Evolutionary conservation across 2,329 filamentous ascomycete species (phyloP), one percentile per base, ranked within the genome.

Genomic region (Lojkania enalia): DNA sequence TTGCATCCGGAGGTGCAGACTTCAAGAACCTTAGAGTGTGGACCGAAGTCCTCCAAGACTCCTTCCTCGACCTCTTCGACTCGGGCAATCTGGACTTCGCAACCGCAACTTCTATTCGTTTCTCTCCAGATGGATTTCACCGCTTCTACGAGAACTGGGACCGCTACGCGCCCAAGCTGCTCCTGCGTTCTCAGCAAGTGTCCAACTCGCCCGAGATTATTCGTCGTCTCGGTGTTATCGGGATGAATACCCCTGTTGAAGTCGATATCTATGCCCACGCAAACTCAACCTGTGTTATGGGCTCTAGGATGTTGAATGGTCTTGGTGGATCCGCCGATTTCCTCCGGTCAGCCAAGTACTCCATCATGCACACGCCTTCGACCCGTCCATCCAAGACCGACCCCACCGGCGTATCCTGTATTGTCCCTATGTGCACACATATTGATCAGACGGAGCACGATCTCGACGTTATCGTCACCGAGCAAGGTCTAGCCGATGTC

Each of bases 191-290:
- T n/a, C 90, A 95, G 74, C 83, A 88, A 66, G 87, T 95, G 7
- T 91, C 87, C 63, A 95, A 95, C 79, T 87, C 85, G 2, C 90
- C 90, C 48, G 90, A 95, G 73, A 90, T 95, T 73, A 95, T 95
- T 74, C 83, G 88, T 43, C 82, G 90, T 19, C 77, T 95, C 1
- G 90, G 90, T 49, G 85, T 90, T 55, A 95, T 96, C 59, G 90
- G 88, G 68, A 95, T 95, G 90, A 95, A 95, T 79, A 95, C 90
- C 0, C 90, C 90, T 16, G 88, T 95, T 35, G 90, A 95, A 73
- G 90, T 95, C 13, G 90, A 95, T 73, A 95, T 95, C 63, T 95
- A 95, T 74, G 90, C 90, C 2, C 90, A 95, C 74, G 90, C 90
- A 60, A 96, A 95, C 81, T 86, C 81, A 50, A 95, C 90, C 42